Evolutionary conservation across 177 flowering plant species (phyloP), one percentile per base, ranked within the genome.

Genomic region (Vitis hybrid): DNA sequence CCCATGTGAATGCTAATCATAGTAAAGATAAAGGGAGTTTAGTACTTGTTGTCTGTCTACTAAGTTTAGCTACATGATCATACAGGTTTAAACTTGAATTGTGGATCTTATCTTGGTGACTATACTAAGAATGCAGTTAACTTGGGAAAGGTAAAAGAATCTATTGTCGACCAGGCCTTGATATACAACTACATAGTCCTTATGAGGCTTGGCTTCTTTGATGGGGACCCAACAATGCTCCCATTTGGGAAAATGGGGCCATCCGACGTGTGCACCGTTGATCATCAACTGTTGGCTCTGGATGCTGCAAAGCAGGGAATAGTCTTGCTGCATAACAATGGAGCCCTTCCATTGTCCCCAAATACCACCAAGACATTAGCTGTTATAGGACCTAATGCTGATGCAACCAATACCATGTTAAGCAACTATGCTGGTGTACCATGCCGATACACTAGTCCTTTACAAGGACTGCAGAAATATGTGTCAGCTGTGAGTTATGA

Each of bases 151-250:
- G 77, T 93, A 2, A 78, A 71, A 3, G 92, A 82, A 68, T 76
- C 84, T 1, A 72, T 76, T 1, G 86, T 93, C 5, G 84, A 91
- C 71, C 77, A 76, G 55, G 91, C 98, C 68, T 69, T 93, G 71
- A n/a, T 72, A 5, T 81, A 87, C 74, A 73, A 81, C 70, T 80
- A 82, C 72, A 58, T 81, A 10, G 95, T 91, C 58, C 83, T 88
- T 15, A 87, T 93, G 94, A 84, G 98, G 32, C 83, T 93, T n/a
- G 97, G 98, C 10, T 84, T 90, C 83, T 93, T 90, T 63, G 91
- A 91, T 56, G 96, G 94, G 0, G 83, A 83, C 53, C 90, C 91
- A 0, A 78, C 80, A 1, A 63, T 65, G 3, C 88, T 65, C 21
- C 90, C 90, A 3, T 89, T 76, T 48, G 94, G 88, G 5, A 78